These are phyloP conservation scores for Endocladia muricata DNA, from an alignment of 31 red algal species.

Conservation along the genomic window DNA sequence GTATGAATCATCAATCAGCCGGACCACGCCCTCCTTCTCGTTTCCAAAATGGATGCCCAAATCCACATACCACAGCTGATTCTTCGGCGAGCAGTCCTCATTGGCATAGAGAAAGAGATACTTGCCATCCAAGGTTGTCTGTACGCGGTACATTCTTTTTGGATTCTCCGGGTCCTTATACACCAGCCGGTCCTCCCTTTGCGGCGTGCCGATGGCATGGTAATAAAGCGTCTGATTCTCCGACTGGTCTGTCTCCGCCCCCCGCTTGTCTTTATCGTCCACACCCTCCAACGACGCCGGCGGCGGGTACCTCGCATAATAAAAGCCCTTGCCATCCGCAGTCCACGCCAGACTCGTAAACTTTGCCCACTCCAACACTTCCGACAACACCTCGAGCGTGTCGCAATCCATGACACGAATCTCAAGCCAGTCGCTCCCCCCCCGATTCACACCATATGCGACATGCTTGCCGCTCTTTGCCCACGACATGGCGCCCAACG, in stretches of 20 bases:
- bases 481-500: slow-evolving; percentile 41
- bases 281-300: slow-evolving; percentile 51
- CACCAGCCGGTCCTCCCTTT: slow-evolving; percentile 60
- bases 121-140: slow-evolving; percentile 56
- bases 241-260: slow-evolving; percentile 60
- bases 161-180: slow-evolving; percentile 52
- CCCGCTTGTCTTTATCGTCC: slow-evolving; percentile 54
- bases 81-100: slow-evolving; percentile 72
- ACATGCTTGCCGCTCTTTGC: slow-evolving; percentile 54
- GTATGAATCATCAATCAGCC: slow-evolving; percentile 47
- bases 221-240: slow-evolving; percentile 55
- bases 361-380: slow-evolving; percentile 75
- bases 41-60: slow-evolving; percentile 31
- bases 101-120: slow-evolving; percentile 50
- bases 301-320: slow-evolving; percentile 70
- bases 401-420: slow-evolving; percentile 55
- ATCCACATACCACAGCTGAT: slow-evolving; percentile 67
- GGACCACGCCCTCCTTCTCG: slow-evolving; percentile 35
- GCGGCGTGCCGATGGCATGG: slow-evolving; percentile 55
- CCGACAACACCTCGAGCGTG: slow-evolving; percentile 30
- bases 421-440: slow-evolving; percentile 76
- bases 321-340: slow-evolving; percentile 69
- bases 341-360: slow-evolving; percentile 77
- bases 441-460: slow-evolving; percentile 52
- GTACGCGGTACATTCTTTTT: slow-evolving; percentile 45